Conservation (phyloP, 805 yeast species). For the Starmera quercuum region DNA sequence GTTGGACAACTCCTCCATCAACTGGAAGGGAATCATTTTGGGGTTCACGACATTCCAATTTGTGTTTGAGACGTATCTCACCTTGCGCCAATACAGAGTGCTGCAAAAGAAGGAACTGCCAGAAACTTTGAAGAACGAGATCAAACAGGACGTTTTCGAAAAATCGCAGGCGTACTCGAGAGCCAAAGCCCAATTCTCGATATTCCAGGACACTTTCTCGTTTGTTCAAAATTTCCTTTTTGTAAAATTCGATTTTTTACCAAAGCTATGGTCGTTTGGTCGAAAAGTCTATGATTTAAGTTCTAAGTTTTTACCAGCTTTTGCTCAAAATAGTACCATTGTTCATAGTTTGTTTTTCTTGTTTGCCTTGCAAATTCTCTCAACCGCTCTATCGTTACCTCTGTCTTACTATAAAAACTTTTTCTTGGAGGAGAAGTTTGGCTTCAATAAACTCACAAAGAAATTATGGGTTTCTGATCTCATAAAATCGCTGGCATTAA, state of each 20-base stretch:
- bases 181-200: constrained; percentile 67
- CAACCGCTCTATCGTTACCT: constrained; percentile 57
- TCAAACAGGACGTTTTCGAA: constrained; percentile 64
- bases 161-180: constrained; percentile 74
- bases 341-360: constrained; percentile 67
- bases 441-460: constrained; percentile 82
- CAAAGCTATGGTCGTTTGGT: constrained; percentile 51
- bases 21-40: constrained; percentile 74
- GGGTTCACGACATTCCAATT: constrained; percentile 73
- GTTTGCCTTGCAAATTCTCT: constrained; percentile 39
- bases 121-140: constrained; percentile 54
- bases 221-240: constrained; percentile 49
- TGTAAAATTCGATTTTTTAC: constrained; percentile 50
- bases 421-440: constrained; percentile 85
- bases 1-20: constrained; percentile 59
- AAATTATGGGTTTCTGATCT: constrained; percentile 67
- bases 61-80: constrained; percentile 65
- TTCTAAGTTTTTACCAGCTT: constrained; percentile 20
- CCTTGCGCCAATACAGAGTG: constrained; percentile 69
- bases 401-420: constrained; percentile 69
- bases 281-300: constrained; percentile 26
- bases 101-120: constrained; percentile 56
- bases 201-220: constrained; percentile 43
- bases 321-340: constrained; percentile 45
- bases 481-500: constrained; percentile 50